These are phyloP conservation scores for Yamadazyma atlantica DNA, from an alignment of 1,139 yeast genomes.

Conservation along the genomic window DNA sequence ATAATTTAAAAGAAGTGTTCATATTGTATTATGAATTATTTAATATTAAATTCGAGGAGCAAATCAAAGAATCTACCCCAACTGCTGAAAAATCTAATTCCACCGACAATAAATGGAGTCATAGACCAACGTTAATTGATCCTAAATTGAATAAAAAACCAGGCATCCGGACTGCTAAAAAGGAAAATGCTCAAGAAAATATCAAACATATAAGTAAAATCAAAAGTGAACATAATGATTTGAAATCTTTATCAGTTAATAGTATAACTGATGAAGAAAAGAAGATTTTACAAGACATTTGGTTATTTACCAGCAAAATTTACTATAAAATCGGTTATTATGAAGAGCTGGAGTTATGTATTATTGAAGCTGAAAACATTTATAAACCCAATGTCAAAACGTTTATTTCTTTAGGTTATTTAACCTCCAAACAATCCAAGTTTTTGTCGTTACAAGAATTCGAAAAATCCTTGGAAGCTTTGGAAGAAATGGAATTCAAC, in stretches of 20 bases:
- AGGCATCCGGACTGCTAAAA: slow-evolving; percentile 12
- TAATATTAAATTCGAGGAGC: slow-evolving; percentile 26
- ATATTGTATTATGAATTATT: slow-evolving; percentile 58
- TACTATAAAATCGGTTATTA: slow-evolving; percentile 57
- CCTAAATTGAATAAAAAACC: slow-evolving; percentile 19
- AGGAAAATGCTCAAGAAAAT: slow-evolving; percentile 20
- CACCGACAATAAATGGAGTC: slow-evolving; percentile 38
- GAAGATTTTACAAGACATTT: slow-evolving; percentile 55
- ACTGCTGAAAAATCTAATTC: slow-evolving; percentile 9
- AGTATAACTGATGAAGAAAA: slow-evolving; percentile 16
- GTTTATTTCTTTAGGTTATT: slow-evolving; percentile 54
- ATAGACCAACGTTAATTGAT: slow-evolving; percentile 48
- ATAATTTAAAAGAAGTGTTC: slow-evolving; percentile 65
- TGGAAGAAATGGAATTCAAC: slow-evolving; percentile 23
- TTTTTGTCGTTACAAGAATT: slow-evolving; percentile 62
- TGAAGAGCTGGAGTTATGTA: slow-evolving; percentile 69
- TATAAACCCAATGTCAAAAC: slow-evolving; percentile 54
- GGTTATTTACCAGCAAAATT: slow-evolving; percentile 74
- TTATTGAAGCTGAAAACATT: slow-evolving; percentile 65
- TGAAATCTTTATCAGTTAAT: slow-evolving; percentile 4
- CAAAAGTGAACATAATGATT: slow-evolving; percentile 6
- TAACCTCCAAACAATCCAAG: slow-evolving; percentile 39
- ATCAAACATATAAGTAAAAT: slow-evolving; percentile 21
- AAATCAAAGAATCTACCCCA: slow-evolving; percentile 9
- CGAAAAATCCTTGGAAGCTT: slow-evolving; percentile 60